Evolutionary conservation across 2,329 filamentous ascomycete species (phyloP), one percentile per base, ranked within the genome.

Genomic region (Fusarium fujikuroi): DNA sequence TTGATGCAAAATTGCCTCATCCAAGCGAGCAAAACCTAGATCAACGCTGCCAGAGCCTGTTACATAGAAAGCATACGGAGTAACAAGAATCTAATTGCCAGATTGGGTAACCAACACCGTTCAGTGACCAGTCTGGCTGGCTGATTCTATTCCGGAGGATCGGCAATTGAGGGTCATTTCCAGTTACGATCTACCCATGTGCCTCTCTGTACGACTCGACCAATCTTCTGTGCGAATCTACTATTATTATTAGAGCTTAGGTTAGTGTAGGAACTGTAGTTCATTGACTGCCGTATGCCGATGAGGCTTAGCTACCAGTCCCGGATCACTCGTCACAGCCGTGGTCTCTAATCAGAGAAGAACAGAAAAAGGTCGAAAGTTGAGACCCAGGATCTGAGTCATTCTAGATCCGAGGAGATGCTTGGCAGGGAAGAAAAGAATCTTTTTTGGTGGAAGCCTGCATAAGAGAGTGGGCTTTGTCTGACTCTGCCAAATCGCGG

Each of bases 101-200:
- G 43, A 54, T 68, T 53, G 42, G 66, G 70, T 18, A 72, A 64
- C 23, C 25, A 36, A 52, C 32, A 63, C 21, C 47, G 44, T 44
- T 60, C 54, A 57, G 70, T 58, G 66, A 60, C 47, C 57, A 60
- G 70, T 59, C 58, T 73, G 62, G 70, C 66, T 71, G 70, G 70
- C 50, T 53, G 40, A 58, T 32, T 54, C 30, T 19, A 32, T 57
- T 44, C 44, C 30, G 37, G 43, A 56, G 46, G 70, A 70, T 73
- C 60, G 57, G 61, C 63, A 57, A 56, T 56, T 49, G 43, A 54
- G 43, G 54, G 34, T 39, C 42, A 60, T 52, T 54, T 52, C 50
- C 36, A 54, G 50, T 54, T 30, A 54, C 18, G 50, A 40, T 54
- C 34, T 54, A 40, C 34, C 19, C 19, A 39, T 54, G 50, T 54